These are phyloP conservation scores for Suhomyces xylopsoci DNA, from an alignment of 805 yeast genomes.

Conservation along the genomic window DNA sequence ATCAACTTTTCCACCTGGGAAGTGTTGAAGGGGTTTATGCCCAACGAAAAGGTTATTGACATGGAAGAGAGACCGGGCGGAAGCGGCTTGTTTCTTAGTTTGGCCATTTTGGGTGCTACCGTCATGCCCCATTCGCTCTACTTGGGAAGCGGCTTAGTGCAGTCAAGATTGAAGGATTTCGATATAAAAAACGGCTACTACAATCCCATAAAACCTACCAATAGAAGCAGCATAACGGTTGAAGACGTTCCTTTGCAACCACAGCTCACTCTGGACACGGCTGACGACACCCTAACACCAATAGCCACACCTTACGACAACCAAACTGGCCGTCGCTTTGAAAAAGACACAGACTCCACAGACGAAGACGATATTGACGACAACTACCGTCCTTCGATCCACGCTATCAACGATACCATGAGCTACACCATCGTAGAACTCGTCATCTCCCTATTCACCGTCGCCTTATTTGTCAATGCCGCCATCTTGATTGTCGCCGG, in stretches of 20 bases:
- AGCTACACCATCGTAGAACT: conserved; percentile 79
- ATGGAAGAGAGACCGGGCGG: conserved; percentile 19
- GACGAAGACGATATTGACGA: conserved; percentile 32
- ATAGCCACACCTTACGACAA: conserved; percentile 8
- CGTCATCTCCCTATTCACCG: conserved; percentile 75
- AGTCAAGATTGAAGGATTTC: conserved; percentile 74
- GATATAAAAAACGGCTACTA: conserved; percentile 66
- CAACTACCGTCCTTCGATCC: conserved; percentile 66
- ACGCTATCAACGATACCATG: conserved; percentile 78
- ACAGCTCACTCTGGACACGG: neutral
- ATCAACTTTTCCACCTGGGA: conserved; percentile 46
- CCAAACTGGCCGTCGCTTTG: neutral
- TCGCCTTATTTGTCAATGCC: conserved; percentile 89
- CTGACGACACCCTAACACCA: conserved; percentile 5
- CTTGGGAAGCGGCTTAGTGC: conserved; percentile 83
- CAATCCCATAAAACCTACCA: conserved; percentile 1
- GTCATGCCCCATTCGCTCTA: conserved; percentile 93
- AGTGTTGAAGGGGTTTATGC: conserved; percentile 66
- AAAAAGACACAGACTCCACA: conserved; percentile 6
- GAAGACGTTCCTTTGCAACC: neutral
- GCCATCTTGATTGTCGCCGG: conserved; percentile 91
- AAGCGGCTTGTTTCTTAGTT: conserved; percentile 66
- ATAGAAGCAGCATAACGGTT: neutral
- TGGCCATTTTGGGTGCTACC: conserved; percentile 89
- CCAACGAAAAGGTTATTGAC: conserved; percentile 40